Base-by-base conservation (phyloP, 108 stramenopile species). In the Cyclotella baltica region DNA sequence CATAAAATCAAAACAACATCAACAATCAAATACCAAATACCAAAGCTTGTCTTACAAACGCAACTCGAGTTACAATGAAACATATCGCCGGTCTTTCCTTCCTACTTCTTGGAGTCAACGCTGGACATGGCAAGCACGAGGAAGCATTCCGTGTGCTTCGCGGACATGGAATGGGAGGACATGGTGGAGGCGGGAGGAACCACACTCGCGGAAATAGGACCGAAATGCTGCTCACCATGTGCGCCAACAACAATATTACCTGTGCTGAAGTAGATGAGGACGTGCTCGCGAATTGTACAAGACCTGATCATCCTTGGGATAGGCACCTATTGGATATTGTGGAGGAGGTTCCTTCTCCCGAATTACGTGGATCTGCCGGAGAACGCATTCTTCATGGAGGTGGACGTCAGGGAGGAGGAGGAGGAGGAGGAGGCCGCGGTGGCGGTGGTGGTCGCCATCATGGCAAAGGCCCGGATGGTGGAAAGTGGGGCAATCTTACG, bases 401-500 rank as follows among this genome's bases (percentile, higher is more conserved):
- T 19, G 31, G 59, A 13, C 30, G 0, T 13, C 0, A n/a, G 18
- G 51, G 51, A 4, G 18, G n/a, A 52, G 40, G 40, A 8, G 51
- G 51, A n/a, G n/a, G n/a, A n/a, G n/a, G n/a, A n/a, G n/a, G n/a
- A n/a, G n/a, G n/a, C n/a, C n/a, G n/a, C n/a, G n/a, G n/a, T n/a
- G n/a, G n/a, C n/a, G 47, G 47, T n/a, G 4, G 47, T 48, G 47
- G 47, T 4, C 19, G 47, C 2, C 55, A 25, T 57, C 4, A 28
- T 6, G 55, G 22, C 11, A 25, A 23, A 20, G 27, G 27, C 11
- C 22, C n/a, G 10, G 51, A n/a, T 52, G 51, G 5, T 25, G 63
- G 63, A 38, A 64, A 27, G 23, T 64, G 37, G 37, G 63, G 63
- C 37, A 43, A 64, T 64, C 40, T 64, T 19, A 64, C 40, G 3